Base-by-base conservation (phyloP, 805 yeast genomes). In the Candida quercuum region DNA sequence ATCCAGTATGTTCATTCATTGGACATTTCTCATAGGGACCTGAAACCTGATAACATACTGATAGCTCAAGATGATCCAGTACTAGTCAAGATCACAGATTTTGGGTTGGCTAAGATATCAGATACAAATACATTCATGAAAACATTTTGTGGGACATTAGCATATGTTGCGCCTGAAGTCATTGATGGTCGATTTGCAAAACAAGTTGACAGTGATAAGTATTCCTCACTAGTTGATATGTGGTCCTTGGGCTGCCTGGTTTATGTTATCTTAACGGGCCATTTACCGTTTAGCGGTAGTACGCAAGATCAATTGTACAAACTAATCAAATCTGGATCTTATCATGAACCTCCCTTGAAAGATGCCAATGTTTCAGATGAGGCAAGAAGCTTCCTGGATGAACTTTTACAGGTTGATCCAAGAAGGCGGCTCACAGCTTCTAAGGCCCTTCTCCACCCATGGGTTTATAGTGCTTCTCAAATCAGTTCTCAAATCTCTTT, bases 241-340 rank as follows among this genome's bases (percentile, higher is more conserved):
- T 93, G 99, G 99, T 87, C 97, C 2, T 71, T 93, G 39, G 99
- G 99, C 0, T 93, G 99, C 60, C 64, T 93, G 20, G 82, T 88
- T 1, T 93, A 88, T 63, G 99, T 93, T 4, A 78, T 91, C 18
- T 60, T 93, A 37, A 91, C 99, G 0, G 91, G 93, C 0, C 96
- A 87, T 69, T 66, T 91, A 43, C 99, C 99, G 7, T 93, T 93
- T 58, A 87, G 91, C 57, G 97, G 97, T 1, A 73, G 81, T 36
- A 86, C 96, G 0, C 98, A 91, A 52, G 89, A 85, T 13, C 84
- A 85, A 43, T 65, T 93, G 51, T 86, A 86, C 60, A 72, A 72
- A 40, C 82, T 84, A 49, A 89, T 93, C 33, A 71, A 74, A 37
- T 61, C 70, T 12, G 98, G 96, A 1, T 76, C 82, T 20, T 91